Conservation (phyloP, 2,329 filamentous ascomycete species). For the Aureobasidium sp. region DNA sequence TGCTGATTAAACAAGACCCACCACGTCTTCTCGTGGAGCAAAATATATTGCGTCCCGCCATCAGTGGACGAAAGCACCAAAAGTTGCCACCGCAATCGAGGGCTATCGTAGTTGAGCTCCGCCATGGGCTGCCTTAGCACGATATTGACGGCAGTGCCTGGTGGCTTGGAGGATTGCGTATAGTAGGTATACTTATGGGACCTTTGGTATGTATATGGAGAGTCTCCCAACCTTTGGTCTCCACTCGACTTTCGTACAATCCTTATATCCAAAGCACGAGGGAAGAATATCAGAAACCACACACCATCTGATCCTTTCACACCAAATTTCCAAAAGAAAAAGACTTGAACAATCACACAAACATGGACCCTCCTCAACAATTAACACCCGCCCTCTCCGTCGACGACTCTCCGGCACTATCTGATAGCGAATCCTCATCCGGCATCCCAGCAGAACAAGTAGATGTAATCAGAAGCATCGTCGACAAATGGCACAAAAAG, state of each 20-base stretch:
- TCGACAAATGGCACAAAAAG: slow-evolving; percentile 19
- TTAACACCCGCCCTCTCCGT: not conserved
- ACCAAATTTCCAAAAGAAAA: not conserved
- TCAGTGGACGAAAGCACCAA: not conserved
- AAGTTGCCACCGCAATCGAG: not conserved
- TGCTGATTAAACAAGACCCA: slow-evolving; percentile 2
- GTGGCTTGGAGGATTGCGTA: slow-evolving; percentile 2
- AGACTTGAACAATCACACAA: not conserved
- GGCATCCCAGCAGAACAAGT: slow-evolving; percentile 9
- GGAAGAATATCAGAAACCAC: not conserved
- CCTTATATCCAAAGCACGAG: not conserved
- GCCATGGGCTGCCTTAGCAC: not conserved
- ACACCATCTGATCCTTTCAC: too few relatives aligned
- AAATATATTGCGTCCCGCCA: slow-evolving; percentile 11
- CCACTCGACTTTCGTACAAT: not conserved
- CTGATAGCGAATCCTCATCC: not conserved
- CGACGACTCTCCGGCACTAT: slow-evolving; percentile 1
- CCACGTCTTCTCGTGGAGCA: not conserved
- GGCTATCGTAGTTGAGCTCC: not conserved
- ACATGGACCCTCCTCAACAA: slow-evolving; percentile 8
- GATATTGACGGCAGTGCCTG: not conserved
- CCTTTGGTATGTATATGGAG: not conserved
- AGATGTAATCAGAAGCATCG: slow-evolving; percentile 18
- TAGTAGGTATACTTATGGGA: not conserved
- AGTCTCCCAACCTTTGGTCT: not conserved